A percentile compares a stretch with the other conserved stretches of the same genome.
Conservation (phyloP, 257 asterid species). For the Nicotiana otophora region DNA sequence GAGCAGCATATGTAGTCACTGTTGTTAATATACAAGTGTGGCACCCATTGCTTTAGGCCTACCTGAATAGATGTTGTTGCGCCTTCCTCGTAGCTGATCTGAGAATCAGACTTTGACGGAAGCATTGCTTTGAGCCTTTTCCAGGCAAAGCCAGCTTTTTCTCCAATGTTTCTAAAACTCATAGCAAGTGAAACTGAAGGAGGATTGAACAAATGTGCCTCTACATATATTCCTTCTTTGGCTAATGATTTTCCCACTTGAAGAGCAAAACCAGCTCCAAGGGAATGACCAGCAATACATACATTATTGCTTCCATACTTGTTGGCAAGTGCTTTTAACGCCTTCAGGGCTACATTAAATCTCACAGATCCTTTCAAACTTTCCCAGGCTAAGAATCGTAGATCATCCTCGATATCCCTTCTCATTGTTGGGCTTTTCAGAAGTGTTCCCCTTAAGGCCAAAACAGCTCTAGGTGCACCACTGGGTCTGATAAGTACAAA, state of each 20-base stretch:
- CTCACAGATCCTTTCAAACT: conserved; percentile 85
- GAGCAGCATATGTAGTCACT: conserved; percentile 93
- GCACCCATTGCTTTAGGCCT: conserved; percentile 75
- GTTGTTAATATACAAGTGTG: conserved; percentile 81
- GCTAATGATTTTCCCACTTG: conserved; percentile 92
- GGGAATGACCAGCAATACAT: conserved; percentile 82
- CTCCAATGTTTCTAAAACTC: conserved; percentile 62
- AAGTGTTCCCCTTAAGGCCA: conserved; percentile 82
- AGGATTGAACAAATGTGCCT: conserved; percentile 94
- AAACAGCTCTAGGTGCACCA: conserved; percentile 87
- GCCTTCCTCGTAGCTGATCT: conserved; percentile 16
- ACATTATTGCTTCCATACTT: conserved; percentile 71
- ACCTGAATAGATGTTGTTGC: conserved; percentile 16
- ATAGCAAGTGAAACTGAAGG: conserved; percentile 91
- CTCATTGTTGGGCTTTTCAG: conserved; percentile 75
- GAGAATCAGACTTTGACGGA: conserved; percentile 36
- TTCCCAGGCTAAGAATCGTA: conserved; percentile 89
- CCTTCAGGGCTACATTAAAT: conserved; percentile 50
- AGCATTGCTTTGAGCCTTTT: conserved; percentile 59
- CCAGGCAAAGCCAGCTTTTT: conserved; percentile 74
- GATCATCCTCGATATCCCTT: conserved; percentile 89
- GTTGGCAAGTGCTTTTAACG: conserved; percentile 46
- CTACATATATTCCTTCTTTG: conserved; percentile 83
- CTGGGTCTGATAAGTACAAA: conserved; percentile 66
- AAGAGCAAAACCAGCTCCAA: conserved; percentile 96